Evolutionary conservation across 495 filamentous ascomycete genomes (phyloP), one percentile per base, ranked within the genome.

Genomic region (Parachaetomium inaequale): DNA sequence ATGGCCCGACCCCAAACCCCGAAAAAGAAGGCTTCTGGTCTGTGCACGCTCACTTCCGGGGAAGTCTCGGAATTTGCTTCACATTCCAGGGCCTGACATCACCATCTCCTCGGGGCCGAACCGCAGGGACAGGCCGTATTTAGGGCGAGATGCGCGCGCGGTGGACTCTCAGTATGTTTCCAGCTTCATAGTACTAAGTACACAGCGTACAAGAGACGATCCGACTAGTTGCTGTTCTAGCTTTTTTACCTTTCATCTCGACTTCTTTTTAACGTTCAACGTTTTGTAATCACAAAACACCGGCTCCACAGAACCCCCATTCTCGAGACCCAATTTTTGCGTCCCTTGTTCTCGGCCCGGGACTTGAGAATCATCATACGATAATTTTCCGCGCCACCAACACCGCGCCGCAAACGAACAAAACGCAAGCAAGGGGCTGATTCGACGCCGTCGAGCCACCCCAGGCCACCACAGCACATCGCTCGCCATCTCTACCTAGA

Each of bases 51-150:
- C 29, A 0, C n/a, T 15, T 19, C 42, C 64, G 64, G 64, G 49
- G 58, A 63, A 59, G 47, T 36, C 58, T 68, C 66, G 66, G 66
- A 40, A 49, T 55, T 58, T 62, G 34, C 26, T 46, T 47, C 52
- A 14, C 21, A 19, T 14, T 17, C 8, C 21, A 46, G 7, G 7
- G 25, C 19, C 34, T 65, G 63, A 65, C 58, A 61, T 61, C 58
- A 65, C 58, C 46, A 59, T 59, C 45, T 50, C 56, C 46, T 42
- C 32, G 46, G 57, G 34, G 34, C 10, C 2, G 7, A 50, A 58
- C 23, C 3, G 17, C 19, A 40, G 15, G 2, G 7, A 29, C 8
- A 49, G 1, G 12, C 4, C 3, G 45, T 23, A 51, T 19, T 36
- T 55, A 52, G 5, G 14, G n/a, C 12, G 26, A 6, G 8, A 11